These are phyloP conservation scores for Sapria himalayana DNA, from an alignment of 345 rosid genomes.

Conservation along the genomic window DNA sequence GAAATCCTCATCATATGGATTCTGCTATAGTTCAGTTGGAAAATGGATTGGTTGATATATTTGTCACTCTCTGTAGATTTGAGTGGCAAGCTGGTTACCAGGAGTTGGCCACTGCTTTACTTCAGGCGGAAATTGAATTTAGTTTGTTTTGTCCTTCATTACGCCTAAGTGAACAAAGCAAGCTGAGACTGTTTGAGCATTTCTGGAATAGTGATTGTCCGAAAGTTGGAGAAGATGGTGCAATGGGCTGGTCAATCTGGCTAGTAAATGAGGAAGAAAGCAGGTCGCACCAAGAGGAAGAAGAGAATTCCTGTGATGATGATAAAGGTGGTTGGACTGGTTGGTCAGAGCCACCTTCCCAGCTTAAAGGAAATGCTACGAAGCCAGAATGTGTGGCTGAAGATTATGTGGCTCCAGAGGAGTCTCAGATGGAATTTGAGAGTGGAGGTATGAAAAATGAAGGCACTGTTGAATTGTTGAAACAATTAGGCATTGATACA, in stretches of 20 bases:
- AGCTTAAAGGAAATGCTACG: slow-evolving; percentile 14
- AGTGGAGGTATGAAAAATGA: slow-evolving; percentile 32
- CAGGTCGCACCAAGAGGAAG: slow-evolving; percentile 45
- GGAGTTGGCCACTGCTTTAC: slow-evolving; percentile 71
- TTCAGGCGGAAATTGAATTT: slow-evolving; percentile 89
- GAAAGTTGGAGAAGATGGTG: slow-evolving; percentile 91
- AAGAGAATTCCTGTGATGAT: slow-evolving; percentile 29
- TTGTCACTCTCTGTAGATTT: slow-evolving; percentile 71
- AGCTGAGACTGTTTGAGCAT: slow-evolving; percentile 81
- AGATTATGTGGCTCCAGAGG: slow-evolving; percentile 14
- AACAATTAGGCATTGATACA: slow-evolving; percentile 58
- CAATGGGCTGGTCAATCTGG: slow-evolving; percentile 82
- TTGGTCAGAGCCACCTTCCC: slow-evolving; percentile 62
- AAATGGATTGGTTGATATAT: slow-evolving; percentile 73
- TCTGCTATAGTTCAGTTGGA: slow-evolving; percentile 33
- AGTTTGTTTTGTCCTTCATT: slow-evolving; percentile 73
- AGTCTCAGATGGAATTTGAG: slow-evolving; percentile 24
- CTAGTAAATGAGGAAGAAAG: slow-evolving; percentile 86
- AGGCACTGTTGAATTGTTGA: slow-evolving; percentile 74
- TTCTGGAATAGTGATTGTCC: slow-evolving; percentile 76
- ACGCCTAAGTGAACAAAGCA: slow-evolving; percentile 41
- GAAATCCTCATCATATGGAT: slow-evolving; percentile 20
- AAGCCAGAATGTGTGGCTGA: slow-evolving; percentile 17
- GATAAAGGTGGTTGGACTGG: slow-evolving; percentile 96
- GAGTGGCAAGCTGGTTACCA: slow-evolving; percentile 92